phyloP scores from a whole-genome alignment of 768 basidiomycete species.

The Xerocomellus amylosporus region DNA sequence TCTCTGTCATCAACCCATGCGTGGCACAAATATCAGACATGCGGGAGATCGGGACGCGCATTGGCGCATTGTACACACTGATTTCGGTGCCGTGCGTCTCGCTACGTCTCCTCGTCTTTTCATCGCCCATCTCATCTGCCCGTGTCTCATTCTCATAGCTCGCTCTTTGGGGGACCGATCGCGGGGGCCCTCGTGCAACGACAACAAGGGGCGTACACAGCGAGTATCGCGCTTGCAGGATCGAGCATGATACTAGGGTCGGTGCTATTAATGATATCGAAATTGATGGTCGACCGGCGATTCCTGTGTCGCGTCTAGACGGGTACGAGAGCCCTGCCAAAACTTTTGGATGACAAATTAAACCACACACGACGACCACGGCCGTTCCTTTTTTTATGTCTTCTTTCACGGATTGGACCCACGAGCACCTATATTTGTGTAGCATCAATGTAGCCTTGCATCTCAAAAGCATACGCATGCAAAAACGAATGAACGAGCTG shows the following conservation, averaged over 20 bases:
- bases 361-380: not conserved
- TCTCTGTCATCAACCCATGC: conserved; percentile 64
- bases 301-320: conserved; percentile 47
- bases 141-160: conserved; percentile 34
- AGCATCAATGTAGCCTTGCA: conserved; percentile 30
- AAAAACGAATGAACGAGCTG: conserved; percentile 1
- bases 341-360: not conserved
- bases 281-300: conserved; percentile 42
- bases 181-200: conserved; percentile 55
- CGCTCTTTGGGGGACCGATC: conserved; percentile 61
- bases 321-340: not conserved
- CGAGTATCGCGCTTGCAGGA: conserved; percentile 61
- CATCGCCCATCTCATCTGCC: not conserved
- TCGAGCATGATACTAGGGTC: conserved; percentile 58
- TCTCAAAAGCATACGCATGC: conserved; percentile 13
- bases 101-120: not conserved
- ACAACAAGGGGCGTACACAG: conserved; percentile 44
- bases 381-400: not conserved
- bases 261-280: conserved; percentile 50
- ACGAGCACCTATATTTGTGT: conserved; percentile 19
- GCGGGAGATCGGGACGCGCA: conserved; percentile 55
- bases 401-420: conserved; percentile 15
- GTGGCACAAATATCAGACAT: conserved; percentile 64
- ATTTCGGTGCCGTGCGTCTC: conserved; percentile 67
- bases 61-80: conserved; percentile 62